Percentiles rank a stretch among this genome's conserved stretches.
These are phyloP conservation scores for Pochonia chlamydosporia DNA, from an alignment of 2,329 filamentous ascomycete species.

Conservation along the genomic window DNA sequence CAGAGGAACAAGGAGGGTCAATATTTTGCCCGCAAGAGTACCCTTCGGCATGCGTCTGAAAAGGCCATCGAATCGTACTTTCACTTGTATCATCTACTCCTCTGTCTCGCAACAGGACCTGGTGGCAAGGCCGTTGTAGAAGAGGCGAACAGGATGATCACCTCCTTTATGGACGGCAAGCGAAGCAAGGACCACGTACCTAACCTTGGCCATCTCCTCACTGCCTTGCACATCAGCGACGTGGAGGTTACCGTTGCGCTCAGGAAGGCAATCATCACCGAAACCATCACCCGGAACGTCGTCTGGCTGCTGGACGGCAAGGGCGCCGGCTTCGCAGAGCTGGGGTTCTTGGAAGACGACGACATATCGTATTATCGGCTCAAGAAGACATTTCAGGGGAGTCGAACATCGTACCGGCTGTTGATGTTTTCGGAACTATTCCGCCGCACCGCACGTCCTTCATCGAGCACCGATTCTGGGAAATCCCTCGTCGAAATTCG, in stretches of 20 bases:
- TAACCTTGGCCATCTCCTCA: constrained; percentile 42
- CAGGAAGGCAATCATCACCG: constrained; percentile 36
- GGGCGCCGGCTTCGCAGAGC: constrained; percentile 33
- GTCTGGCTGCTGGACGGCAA: constrained; percentile 41
- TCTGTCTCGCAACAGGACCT: constrained; percentile 35
- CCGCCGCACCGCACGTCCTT: constrained; percentile 34
- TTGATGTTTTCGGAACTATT: constrained; percentile 49
- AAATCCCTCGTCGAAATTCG: constrained; percentile 31
- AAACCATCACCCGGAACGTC: constrained; percentile 44
- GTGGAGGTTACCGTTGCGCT: constrained; percentile 31
- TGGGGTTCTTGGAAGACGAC: constrained; percentile 38
- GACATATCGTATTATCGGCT: constrained; percentile 39
- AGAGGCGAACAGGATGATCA: constrained; percentile 35
- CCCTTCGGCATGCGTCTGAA: constrained; percentile 41
- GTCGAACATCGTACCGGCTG: constrained; percentile 41
- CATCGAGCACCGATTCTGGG: constrained; percentile 11
- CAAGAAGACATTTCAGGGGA: constrained; percentile 38
- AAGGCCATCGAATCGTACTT: constrained; percentile 49
- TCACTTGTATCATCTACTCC: constrained; percentile 43
- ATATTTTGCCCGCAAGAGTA: constrained; percentile 23
- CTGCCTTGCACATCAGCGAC: constrained; percentile 40
- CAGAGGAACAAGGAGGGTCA: background rate
- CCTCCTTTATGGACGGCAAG: constrained; percentile 30
- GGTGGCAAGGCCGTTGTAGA: background rate
- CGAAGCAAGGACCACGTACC: constrained; percentile 36